A percentile compares a stretch with the other conserved stretches of the same genome.
phyloP scores from a whole-genome alignment of 768 basidiomycete species.

The Peribolospora kevripleyi region DNA sequence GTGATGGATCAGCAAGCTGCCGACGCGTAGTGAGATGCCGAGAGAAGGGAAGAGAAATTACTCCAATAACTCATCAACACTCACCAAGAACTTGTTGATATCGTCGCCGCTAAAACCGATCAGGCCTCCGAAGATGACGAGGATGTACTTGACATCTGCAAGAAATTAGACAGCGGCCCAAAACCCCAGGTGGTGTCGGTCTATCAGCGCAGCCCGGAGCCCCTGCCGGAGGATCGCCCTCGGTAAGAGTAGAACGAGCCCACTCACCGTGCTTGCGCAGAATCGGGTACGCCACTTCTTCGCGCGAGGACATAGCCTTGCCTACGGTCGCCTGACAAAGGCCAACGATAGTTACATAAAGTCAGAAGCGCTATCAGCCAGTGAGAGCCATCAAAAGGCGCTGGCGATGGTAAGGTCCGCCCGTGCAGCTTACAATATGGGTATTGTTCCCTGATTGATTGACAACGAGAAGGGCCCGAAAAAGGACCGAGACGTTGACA shows the following conservation, averaged over 20 bases:
- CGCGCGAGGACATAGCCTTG: constrained; percentile 83
- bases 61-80: constrained; percentile 26
- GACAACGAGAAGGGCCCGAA: constrained; percentile 24
- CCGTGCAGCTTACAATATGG: background rate
- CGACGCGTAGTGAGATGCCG: too few relatives aligned
- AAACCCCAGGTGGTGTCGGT: too few relatives aligned
- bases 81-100: constrained; percentile 97
- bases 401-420: background rate
- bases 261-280: constrained; percentile 52
- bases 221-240: too few relatives aligned
- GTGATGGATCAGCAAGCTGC: too few relatives aligned
- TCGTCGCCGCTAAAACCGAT: constrained; percentile 96
- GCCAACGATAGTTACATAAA: too few relatives aligned
- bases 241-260: too few relatives aligned
- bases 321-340: constrained; percentile 54
- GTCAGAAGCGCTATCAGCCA: background rate
- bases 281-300: constrained; percentile 92
- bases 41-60: too few relatives aligned
- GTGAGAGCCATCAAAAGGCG: background rate
- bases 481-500: too few relatives aligned
- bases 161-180: background rate
- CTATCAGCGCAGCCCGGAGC: too few relatives aligned
- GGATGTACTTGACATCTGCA: constrained; percentile 65
- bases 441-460: constrained; percentile 31
- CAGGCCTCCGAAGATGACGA: constrained; percentile 90